Percentiles rank a stretch among this genome's conserved stretches.
Evolutionary conservation across 1,284 basidiomycete species (phyloP).

Genomic region (Melampsora larici-populina): DNA sequence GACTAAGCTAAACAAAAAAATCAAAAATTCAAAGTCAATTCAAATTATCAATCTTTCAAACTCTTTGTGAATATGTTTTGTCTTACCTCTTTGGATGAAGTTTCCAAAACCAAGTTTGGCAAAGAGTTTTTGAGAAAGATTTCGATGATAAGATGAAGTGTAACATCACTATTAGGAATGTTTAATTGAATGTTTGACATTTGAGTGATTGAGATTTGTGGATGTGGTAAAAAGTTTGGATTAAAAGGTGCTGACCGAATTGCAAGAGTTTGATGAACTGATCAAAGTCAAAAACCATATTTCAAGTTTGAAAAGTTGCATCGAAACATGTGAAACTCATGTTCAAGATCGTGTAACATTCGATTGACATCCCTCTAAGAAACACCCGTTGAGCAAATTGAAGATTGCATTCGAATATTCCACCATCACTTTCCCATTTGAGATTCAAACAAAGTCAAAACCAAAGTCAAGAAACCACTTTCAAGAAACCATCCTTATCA

Average conservation of each 20-base stretch:
- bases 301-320: no score
- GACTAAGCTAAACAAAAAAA: background rate
- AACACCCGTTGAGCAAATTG: no score
- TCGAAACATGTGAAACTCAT: no score
- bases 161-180: slow-evolving; percentile 16
- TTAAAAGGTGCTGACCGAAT: background rate
- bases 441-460: no score
- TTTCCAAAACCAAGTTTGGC: background rate
- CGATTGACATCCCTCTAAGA: no score
- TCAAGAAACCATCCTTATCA: no score
- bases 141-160: slow-evolving; percentile 12
- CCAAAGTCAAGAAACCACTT: no score
- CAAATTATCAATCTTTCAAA: background rate
- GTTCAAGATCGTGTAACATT: no score
- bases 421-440: no score
- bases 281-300: no score
- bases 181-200: background rate
- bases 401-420: no score
- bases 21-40: background rate
- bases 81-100: background rate
- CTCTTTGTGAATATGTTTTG: no score
- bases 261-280: background rate
- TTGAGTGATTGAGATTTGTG: background rate
- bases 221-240: background rate
- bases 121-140: slow-evolving; percentile 21